phyloP scores from a whole-genome alignment of 2,329 filamentous ascomycete species.

The Chaetomiaceae sp. region DNA sequence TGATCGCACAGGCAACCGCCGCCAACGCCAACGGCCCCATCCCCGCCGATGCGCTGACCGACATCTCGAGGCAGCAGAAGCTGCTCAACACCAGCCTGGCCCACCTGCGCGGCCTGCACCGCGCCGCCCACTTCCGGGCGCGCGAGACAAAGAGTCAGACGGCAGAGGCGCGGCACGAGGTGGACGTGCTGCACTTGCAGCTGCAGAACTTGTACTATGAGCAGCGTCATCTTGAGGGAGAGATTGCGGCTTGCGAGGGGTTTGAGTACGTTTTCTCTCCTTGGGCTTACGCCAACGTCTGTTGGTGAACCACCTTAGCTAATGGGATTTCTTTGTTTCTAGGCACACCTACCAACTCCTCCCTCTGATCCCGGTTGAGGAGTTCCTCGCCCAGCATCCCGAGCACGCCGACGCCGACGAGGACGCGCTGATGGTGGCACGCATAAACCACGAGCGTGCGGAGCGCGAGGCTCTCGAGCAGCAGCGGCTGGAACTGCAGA shows the following conservation, averaged over 20 bases:
- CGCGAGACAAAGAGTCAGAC: conserved; percentile 83
- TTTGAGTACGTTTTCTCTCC: conserved; percentile 71
- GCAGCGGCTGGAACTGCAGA: conserved; percentile 71
- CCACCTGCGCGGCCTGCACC: conserved; percentile 76
- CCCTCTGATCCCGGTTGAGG: conserved; percentile 75
- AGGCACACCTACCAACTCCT: conserved; percentile 86
- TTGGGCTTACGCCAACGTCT: background rate
- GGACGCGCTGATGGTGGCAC: conserved; percentile 78
- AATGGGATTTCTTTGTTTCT: background rate
- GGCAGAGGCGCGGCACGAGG: conserved; percentile 81
- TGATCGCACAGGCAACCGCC: conserved; percentile 42
- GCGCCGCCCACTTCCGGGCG: conserved; percentile 73
- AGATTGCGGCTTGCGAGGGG: conserved; percentile 85
- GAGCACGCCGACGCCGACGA: conserved; percentile 69
- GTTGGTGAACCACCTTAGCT: background rate
- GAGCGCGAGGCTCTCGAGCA: conserved; percentile 84
- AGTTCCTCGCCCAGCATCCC: conserved; percentile 73
- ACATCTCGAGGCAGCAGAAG: conserved; percentile 73
- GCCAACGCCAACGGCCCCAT: conserved; percentile 39
- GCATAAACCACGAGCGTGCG: conserved; percentile 84
- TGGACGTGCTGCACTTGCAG: conserved; percentile 86
- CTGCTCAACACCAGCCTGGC: conserved; percentile 73
- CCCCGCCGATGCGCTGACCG: conserved; percentile 47
- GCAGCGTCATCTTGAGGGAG: conserved; percentile 81
- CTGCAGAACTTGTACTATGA: conserved; percentile 97